These are phyloP conservation scores for Fusarium torulosum DNA, from an alignment of 2,329 filamentous ascomycete genomes.

Conservation along the genomic window DNA sequence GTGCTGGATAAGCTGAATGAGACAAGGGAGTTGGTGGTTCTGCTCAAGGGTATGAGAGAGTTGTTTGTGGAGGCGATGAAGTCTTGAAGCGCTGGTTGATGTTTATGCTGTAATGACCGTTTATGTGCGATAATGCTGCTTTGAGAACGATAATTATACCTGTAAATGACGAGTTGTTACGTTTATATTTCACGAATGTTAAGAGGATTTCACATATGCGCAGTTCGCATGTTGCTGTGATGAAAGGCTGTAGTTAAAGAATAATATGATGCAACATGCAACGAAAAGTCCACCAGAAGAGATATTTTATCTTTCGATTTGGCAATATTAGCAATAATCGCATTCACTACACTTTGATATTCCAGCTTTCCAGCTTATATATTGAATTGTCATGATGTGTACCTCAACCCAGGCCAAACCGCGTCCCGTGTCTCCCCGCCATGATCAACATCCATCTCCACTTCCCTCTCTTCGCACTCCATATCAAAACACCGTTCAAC, in stretches of 20 bases:
- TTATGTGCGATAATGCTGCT: slow-evolving; percentile 26
- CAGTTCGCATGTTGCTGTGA: neutral
- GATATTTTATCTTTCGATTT: neutral
- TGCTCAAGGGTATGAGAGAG: slow-evolving; percentile 86
- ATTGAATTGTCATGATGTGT: slow-evolving; percentile 7
- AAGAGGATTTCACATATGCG: neutral
- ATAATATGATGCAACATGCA: neutral
- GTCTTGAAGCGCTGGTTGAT: slow-evolving; percentile 51
- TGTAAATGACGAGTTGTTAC: neutral
- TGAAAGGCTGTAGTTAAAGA: neutral
- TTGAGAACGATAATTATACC: slow-evolving; percentile 20
- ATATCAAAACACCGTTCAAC: slow-evolving; percentile 17
- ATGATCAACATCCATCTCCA: slow-evolving; percentile 36
- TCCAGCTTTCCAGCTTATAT: neutral
- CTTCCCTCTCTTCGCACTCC: slow-evolving; percentile 24
- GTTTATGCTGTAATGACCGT: slow-evolving; percentile 20
- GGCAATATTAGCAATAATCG: no score
- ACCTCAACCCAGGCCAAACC: slow-evolving; percentile 15
- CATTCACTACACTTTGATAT: no score
- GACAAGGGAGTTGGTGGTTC: slow-evolving; percentile 75
- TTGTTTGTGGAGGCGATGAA: slow-evolving; percentile 78
- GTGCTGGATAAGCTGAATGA: slow-evolving; percentile 87
- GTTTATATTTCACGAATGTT: neutral
- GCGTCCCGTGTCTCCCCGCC: slow-evolving; percentile 43
- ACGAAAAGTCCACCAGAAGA: neutral